Evolutionary conservation across 2,329 filamentous ascomycete genomes (phyloP), one percentile per base, ranked within the genome.

Genomic region (Cladobotryum protrusum): DNA sequence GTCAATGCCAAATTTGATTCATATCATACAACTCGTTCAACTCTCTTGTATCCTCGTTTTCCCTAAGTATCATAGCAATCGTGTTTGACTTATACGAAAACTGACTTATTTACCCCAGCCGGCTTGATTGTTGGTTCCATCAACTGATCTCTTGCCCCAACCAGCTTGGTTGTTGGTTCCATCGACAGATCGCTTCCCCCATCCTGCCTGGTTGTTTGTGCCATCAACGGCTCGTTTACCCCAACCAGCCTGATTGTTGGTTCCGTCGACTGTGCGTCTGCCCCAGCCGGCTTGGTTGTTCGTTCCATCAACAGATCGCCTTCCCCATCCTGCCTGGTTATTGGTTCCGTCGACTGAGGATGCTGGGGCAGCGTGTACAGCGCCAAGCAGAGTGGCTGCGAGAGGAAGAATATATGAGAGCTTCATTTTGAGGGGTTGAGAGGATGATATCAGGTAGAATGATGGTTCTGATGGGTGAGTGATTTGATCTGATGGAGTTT

Each of bases 91-190:
- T 29, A 29, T 29, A 4, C 24, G 11, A 29, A 6, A 9, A 29
- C 24, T 8, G 24, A 29, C 24, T n/a, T 66, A 33, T 43, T 20
- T 48, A 9, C 40, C 47, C 47, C 47, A 48, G 1, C 40, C 47
- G n/a, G 47, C 40, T 32, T 48, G 40, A 8, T 39, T 44, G n/a
- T 49, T 49, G 7, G 34, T 45, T 9, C 18, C 20, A 15, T 49
- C 40, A 44, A 49, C 47, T 13, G 19, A 40, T 1, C 40, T 18
- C 19, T 14, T 43, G 1, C 40, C 40, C 32, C 47, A 48, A 2
- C 47, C 47, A 15, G 36, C 36, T 13, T 39, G 36, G 36, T 39
- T 39, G 12, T 39, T 39, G 36, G n/a, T 20, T 18, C 4, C 47
- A 29, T 24, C 24, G 4, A 29, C 24, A 6, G 24, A 6, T 8